Percentiles rank a stretch among this genome's conserved stretches.
These are phyloP conservation scores for Melampsora americana DNA, from an alignment of 1,284 basidiomycete species.

Conservation along the genomic window DNA sequence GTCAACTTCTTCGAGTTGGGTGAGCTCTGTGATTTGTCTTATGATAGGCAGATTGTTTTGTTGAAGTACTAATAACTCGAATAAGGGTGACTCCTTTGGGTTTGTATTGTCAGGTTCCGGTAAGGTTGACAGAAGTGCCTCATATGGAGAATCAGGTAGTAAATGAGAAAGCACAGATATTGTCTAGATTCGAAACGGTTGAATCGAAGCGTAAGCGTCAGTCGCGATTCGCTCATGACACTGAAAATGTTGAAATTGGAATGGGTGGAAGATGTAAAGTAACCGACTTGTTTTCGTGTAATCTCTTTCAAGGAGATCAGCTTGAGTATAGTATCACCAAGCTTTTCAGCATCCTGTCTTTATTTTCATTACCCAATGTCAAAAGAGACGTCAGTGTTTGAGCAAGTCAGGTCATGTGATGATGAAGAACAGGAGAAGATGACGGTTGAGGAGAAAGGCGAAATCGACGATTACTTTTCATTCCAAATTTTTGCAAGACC, in stretches of 20 bases:
- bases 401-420: background rate
- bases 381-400: background rate
- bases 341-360: slow-evolving; percentile 41
- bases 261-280: background rate
- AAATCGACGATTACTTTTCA: slow-evolving; percentile 17
- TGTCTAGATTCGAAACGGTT: slow-evolving; percentile 59
- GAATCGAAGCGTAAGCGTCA: background rate
- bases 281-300: slow-evolving; percentile 37
- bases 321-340: slow-evolving; percentile 28
- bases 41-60: slow-evolving; percentile 58
- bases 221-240: too few species aligned
- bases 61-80: slow-evolving; percentile 63
- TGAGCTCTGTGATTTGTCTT: slow-evolving; percentile 48
- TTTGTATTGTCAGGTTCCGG: slow-evolving; percentile 72
- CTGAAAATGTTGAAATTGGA: too few species aligned
- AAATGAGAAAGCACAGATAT: slow-evolving; percentile 66
- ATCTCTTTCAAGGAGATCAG: slow-evolving; percentile 24
- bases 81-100: slow-evolving; percentile 60
- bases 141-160: slow-evolving; percentile 71
- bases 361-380: background rate
- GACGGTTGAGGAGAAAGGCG: background rate
- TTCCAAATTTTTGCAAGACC: slow-evolving; percentile 33
- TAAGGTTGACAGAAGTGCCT: slow-evolving; percentile 65
- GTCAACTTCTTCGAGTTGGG: slow-evolving; percentile 26
- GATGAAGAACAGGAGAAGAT: background rate